Percentiles rank a stretch among this genome's conserved stretches.
Conservation (phyloP, 306 rosid species). For the Hylodesmum podocarpum region DNA sequence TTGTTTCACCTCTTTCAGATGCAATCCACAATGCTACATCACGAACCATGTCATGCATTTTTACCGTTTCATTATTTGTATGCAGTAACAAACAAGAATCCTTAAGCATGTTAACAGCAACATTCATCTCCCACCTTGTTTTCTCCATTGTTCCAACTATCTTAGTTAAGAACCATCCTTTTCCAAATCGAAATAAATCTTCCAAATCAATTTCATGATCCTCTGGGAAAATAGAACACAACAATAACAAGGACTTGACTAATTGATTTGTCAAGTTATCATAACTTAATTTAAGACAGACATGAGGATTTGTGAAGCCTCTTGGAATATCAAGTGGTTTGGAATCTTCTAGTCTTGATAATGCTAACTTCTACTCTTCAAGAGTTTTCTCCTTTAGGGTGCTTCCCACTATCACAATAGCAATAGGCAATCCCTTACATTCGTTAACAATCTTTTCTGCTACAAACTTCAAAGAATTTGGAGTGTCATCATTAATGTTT, state of each 20-base stretch:
- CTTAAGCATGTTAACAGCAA: background rate
- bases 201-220: conserved; percentile 16
- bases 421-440: conserved; percentile 24
- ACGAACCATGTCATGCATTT: conserved; percentile 27
- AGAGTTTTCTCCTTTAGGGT: background rate
- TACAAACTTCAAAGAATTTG: background rate
- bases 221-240: conserved; percentile 29
- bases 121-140: background rate
- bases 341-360: background rate
- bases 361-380: conserved; percentile 1
- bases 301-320: background rate
- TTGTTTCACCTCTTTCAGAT: background rate
- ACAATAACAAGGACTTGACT: background rate
- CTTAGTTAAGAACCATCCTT: background rate
- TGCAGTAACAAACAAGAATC: conserved; percentile 16
- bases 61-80: background rate
- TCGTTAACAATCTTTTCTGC: background rate
- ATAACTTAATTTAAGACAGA: conserved; percentile 13
- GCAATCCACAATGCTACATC: conserved; percentile 23
- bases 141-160: background rate
- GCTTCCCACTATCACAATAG: conserved; percentile 12
- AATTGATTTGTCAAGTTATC: background rate
- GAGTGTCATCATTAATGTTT: background rate
- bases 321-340: background rate
- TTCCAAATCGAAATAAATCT: background rate